Conservation (phyloP, 148 eudicot genomes). For the Cornus kousa region DNA sequence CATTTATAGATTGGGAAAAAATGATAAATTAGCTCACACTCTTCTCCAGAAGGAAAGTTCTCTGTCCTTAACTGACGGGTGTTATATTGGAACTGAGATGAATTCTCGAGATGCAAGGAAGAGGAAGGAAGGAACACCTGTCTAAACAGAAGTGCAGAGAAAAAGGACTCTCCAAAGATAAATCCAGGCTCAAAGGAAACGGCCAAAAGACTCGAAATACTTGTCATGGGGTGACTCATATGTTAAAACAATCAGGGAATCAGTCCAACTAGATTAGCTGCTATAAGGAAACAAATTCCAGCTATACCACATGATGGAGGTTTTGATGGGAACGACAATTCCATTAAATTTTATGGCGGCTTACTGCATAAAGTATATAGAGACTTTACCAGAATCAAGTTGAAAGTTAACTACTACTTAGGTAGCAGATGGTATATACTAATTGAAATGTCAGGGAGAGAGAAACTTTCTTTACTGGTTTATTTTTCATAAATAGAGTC, state of each 20-base stretch:
- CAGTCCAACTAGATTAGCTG: slow-evolving; percentile 16
- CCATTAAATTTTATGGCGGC: neutral
- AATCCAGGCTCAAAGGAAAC: slow-evolving; percentile 4
- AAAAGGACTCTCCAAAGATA: neutral
- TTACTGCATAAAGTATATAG: neutral
- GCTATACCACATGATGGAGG: slow-evolving; percentile 29
- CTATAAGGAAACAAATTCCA: slow-evolving; percentile 21
- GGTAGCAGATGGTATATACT: neutral
- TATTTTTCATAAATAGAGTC: neutral
- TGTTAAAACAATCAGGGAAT: neutral
- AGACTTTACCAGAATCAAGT: neutral
- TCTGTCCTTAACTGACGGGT: slow-evolving; percentile 11
- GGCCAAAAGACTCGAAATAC: slow-evolving; percentile 8
- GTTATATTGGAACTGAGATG: slow-evolving; percentile 8
- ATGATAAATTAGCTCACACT: slow-evolving; percentile 7
- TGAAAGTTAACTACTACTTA: neutral
- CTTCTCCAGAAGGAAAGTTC: slow-evolving; percentile 5
- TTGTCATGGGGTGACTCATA: slow-evolving; percentile 6
- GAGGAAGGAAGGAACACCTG: slow-evolving; percentile 7
- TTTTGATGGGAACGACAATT: slow-evolving; percentile 11
- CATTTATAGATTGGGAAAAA: slow-evolving; percentile 13
- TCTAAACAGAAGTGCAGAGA: neutral
- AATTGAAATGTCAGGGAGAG: neutral
- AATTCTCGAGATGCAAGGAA: slow-evolving; percentile 16
- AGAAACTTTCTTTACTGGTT: neutral